These are phyloP conservation scores for Pichia heedii DNA, from an alignment of 805 yeast species.

Conservation along the genomic window DNA sequence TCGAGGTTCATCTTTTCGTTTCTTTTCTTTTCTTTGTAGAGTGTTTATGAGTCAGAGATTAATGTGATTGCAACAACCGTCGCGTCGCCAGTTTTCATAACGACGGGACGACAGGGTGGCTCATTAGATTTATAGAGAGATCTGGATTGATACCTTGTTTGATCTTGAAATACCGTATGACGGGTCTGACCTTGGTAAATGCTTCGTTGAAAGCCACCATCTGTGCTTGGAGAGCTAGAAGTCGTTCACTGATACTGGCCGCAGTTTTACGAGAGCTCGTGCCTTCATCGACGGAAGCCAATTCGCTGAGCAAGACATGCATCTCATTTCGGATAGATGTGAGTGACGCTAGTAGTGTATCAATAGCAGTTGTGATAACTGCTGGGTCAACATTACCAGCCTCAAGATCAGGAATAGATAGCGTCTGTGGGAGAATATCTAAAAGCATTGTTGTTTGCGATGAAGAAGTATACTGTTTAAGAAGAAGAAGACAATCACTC, in stretches of 20 bases:
- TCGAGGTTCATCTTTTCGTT: too few species aligned
- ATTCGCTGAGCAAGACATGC: neutral
- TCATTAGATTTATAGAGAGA: constrained; percentile 21
- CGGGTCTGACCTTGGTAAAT: constrained; percentile 24
- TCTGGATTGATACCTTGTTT: constrained; percentile 44
- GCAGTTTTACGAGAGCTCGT: neutral
- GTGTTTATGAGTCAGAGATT: too few species aligned
- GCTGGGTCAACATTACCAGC: constrained; percentile 30
- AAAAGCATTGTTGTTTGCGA: neutral
- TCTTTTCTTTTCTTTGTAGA: too few species aligned
- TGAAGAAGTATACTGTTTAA: too few species aligned
- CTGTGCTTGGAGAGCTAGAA: neutral
- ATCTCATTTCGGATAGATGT: neutral
- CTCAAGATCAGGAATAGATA: constrained; percentile 33
- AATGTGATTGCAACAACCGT: too few species aligned
- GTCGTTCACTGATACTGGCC: neutral
- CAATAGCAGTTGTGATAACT: constrained; percentile 29
- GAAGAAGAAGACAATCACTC: too few species aligned
- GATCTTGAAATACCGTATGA: constrained; percentile 41
- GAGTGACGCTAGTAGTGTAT: constrained; percentile 18
- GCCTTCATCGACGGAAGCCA: neutral
- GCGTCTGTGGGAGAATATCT: constrained; percentile 1
- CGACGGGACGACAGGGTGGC: neutral
- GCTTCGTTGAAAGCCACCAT: neutral
- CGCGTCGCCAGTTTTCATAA: too few species aligned